Evolutionary conservation across 2,329 filamentous ascomycete genomes (phyloP).

Genomic region (Alternaria sp.): DNA sequence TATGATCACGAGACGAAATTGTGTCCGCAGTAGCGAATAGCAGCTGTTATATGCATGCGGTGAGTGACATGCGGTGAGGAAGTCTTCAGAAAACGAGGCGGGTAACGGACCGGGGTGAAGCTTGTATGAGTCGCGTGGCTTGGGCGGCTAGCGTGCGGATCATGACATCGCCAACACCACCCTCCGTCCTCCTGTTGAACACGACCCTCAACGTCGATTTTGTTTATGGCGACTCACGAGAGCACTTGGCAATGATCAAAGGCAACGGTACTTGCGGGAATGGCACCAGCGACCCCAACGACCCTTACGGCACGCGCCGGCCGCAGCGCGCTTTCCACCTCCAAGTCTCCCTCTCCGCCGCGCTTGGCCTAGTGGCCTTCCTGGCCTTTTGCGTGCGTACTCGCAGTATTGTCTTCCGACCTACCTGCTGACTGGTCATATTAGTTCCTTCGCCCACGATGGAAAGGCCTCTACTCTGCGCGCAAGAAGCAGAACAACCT

Average conservation of each 20-base stretch:
- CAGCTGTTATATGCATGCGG: background rate
- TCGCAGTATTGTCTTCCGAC: conserved; percentile 1
- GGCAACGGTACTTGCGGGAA: conserved; percentile 21
- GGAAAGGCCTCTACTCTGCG: conserved; percentile 88
- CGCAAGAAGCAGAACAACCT: conserved; percentile 76
- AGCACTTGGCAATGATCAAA: conserved; percentile 27
- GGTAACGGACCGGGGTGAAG: background rate
- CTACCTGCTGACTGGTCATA: conserved; percentile 28
- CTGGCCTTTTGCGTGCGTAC: conserved; percentile 74
- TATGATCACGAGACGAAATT: background rate
- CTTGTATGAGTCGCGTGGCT: background rate
- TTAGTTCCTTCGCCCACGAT: conserved; percentile 85
- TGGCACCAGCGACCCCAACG: conserved; percentile 16
- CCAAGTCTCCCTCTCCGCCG: conserved; percentile 75
- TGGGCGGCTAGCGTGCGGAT: conserved; percentile 13
- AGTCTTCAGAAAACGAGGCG: background rate
- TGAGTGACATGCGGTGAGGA: background rate
- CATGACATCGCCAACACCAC: conserved; percentile 12
- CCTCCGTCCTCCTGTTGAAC: conserved; percentile 6
- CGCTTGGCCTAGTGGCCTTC: conserved; percentile 74
- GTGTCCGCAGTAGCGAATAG: background rate
- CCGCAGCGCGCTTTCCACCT: conserved; percentile 55
- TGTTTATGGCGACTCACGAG: conserved; percentile 16
- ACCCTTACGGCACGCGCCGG: conserved; percentile 43
- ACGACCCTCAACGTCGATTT: conserved; percentile 8